Evolutionary conservation across 2,329 filamentous ascomycete genomes (phyloP), one percentile per base, ranked within the genome.

Genomic region (Laburnicola sp.): DNA sequence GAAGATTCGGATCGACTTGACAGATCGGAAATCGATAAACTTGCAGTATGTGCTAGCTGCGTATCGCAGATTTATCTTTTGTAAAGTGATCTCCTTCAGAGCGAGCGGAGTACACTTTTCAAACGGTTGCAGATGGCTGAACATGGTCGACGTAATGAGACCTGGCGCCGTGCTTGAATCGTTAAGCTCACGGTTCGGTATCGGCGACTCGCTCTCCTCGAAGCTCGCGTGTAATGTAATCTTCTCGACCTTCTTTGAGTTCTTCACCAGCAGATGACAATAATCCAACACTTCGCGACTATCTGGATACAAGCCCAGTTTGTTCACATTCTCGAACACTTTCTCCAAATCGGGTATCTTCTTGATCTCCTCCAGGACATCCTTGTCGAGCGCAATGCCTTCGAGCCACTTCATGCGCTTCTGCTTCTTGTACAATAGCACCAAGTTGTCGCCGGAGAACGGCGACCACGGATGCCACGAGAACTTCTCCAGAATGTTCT

Each of bases 381-480:
- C 60, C 36, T 68, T 67, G 52, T 79, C 77, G 9, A 79, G 64
- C 22, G 75, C 69, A 55, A 79, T 77, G 44, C 72, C 76, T 54
- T 80, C 77, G 16, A 80, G 65, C 74, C 75, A 78, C 52, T 75
- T 76, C 71, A 80, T 73, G 45, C 70, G 68, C 59, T 73, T 75
- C 69, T 80, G 78, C 56, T 76, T 78, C 56, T 72, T 73, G 61
- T 78, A 78, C 7, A 80, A 69, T 35, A 80, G 57, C 16, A 78
- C 51, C 53, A 79, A 62, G 48, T 79, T 80, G 35, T 79, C 78
- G 16, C 72, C 70, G 4, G 74, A 75, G 54, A 80, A 79, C 1
- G 74, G 68, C 40, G 71, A 70, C 77, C 77, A 80, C 11, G 76
- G 76, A 62, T 77, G 76, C 78, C 78, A 80, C 53, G 74, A 76